Evolutionary conservation across 176 grass and related monocot genomes (phyloP).

Genomic region (Pontederia paniculata): DNA sequence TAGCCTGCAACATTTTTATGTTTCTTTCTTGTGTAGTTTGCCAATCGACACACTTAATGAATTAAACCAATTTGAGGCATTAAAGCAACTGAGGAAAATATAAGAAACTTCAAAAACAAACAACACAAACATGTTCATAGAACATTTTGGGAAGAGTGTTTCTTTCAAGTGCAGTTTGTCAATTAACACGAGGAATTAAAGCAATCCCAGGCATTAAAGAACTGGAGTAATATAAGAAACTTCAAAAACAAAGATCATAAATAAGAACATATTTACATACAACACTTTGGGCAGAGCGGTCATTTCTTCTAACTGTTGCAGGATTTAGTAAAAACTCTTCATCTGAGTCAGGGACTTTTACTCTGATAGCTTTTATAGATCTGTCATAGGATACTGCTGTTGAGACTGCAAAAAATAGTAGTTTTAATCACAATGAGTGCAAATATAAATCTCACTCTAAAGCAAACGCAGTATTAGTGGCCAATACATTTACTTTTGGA

Average conservation of each 20-base stretch:
- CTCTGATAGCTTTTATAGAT: constrained; percentile 75
- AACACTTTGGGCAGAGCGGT: constrained; percentile 94
- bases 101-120: too few relatives aligned
- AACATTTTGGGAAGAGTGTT: too few relatives aligned
- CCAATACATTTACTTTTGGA: too few relatives aligned
- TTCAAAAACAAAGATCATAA: background rate
- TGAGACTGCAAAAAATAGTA: constrained; percentile 49
- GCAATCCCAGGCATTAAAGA: background rate
- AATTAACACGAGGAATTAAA: too few relatives aligned
- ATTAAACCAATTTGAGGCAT: too few relatives aligned
- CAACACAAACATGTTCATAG: too few relatives aligned
- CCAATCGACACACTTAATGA: too few relatives aligned
- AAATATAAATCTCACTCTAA: background rate
- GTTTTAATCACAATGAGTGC: constrained; percentile 4
- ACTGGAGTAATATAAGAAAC: background rate
- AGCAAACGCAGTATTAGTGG: too few relatives aligned
- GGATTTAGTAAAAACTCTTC: constrained; percentile 95
- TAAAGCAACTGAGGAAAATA: too few relatives aligned
- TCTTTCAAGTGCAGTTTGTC: too few relatives aligned
- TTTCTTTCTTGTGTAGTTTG: too few relatives aligned
- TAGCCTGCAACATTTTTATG: too few relatives aligned
- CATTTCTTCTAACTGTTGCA: constrained; percentile 79
- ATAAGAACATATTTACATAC: constrained; percentile 34
- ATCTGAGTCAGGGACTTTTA: constrained; percentile 91
- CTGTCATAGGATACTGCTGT: constrained; percentile 94